Conservation (phyloP, 2,329 filamentous ascomycete species). For the Talaromyces amestolkiae region DNA sequence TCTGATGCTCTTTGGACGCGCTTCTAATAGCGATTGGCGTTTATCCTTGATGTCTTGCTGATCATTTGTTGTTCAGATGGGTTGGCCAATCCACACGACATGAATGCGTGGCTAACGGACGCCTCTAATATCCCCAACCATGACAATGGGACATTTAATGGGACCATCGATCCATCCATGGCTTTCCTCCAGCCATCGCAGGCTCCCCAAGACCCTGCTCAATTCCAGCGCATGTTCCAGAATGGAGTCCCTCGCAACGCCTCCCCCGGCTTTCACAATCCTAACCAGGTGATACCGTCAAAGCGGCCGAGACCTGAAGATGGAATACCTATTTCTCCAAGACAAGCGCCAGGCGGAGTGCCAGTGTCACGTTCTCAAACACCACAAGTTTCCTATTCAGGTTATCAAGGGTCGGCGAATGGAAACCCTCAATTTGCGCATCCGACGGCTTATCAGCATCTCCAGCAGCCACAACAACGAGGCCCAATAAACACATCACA, state of each 20-base stretch:
- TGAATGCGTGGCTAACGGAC: slow-evolving; percentile 54
- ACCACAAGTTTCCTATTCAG: slow-evolving; percentile 70
- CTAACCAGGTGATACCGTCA: slow-evolving; percentile 80
- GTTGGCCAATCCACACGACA: slow-evolving; percentile 47
- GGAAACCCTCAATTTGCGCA: slow-evolving; percentile 57
- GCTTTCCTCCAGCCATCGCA: slow-evolving; percentile 49
- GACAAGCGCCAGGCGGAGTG: slow-evolving; percentile 69
- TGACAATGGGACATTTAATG: slow-evolving; percentile 50
- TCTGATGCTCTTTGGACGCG: neutral
- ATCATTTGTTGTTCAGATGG: slow-evolving; percentile 42
- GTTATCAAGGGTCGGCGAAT: slow-evolving; percentile 66
- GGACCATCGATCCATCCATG: slow-evolving; percentile 48
- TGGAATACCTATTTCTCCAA: slow-evolving; percentile 77
- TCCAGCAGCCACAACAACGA: slow-evolving; percentile 61
- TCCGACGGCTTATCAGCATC: slow-evolving; percentile 73
- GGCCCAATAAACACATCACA: slow-evolving; percentile 82
- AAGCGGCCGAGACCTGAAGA: slow-evolving; percentile 86
- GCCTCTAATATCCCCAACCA: slow-evolving; percentile 47
- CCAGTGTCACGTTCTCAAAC: slow-evolving; percentile 88
- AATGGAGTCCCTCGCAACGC: slow-evolving; percentile 82
- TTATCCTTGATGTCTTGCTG: slow-evolving; percentile 23
- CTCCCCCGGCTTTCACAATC: slow-evolving; percentile 74
- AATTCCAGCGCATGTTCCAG: slow-evolving; percentile 70
- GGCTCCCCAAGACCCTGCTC: slow-evolving; percentile 49
- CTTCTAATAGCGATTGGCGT: slow-evolving; percentile 12